These are phyloP conservation scores for Zea luxurians DNA, from an alignment of 176 grass and related monocot genomes.

Conservation along the genomic window DNA sequence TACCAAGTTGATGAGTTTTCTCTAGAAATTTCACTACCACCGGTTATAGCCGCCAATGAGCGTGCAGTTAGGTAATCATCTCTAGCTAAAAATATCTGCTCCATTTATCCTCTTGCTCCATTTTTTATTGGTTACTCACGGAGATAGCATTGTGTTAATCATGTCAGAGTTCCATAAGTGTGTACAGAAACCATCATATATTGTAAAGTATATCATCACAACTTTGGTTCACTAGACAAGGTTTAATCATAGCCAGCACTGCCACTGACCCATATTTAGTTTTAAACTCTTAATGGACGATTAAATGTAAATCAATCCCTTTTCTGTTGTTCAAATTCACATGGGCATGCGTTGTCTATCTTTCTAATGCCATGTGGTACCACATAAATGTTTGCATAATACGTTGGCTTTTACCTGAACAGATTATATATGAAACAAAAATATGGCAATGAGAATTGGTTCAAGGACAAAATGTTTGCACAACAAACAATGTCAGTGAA, in stretches of 20 bases:
- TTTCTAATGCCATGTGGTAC: not conserved
- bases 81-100: not conserved
- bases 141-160: not conserved
- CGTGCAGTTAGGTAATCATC: slow-evolving; percentile 62
- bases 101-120: not conserved
- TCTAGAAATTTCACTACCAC: slow-evolving; percentile 73
- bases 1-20: slow-evolving; percentile 68
- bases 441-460: slow-evolving; percentile 73
- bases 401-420: slow-evolving; percentile 27
- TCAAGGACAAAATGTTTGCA: slow-evolving; percentile 47
- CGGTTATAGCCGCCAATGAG: slow-evolving; percentile 65
- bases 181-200: not conserved
- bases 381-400: slow-evolving; percentile 1
- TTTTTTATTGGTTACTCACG: not conserved
- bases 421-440: slow-evolving; percentile 82
- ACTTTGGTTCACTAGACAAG: slow-evolving; percentile 1
- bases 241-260: not conserved
- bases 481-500: slow-evolving; percentile 69
- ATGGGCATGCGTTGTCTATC: not conserved
- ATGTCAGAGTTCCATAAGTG: not conserved
- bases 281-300: slow-evolving; percentile 9
- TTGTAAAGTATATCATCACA: not conserved
- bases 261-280: not conserved
- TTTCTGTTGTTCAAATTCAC: slow-evolving; percentile 14
- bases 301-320: slow-evolving; percentile 23